Percentiles rank a stretch among this genome's conserved stretches.
These are phyloP conservation scores for Magnusiomyces paraingens DNA, from an alignment of 1,139 yeast species.

Conservation along the genomic window DNA sequence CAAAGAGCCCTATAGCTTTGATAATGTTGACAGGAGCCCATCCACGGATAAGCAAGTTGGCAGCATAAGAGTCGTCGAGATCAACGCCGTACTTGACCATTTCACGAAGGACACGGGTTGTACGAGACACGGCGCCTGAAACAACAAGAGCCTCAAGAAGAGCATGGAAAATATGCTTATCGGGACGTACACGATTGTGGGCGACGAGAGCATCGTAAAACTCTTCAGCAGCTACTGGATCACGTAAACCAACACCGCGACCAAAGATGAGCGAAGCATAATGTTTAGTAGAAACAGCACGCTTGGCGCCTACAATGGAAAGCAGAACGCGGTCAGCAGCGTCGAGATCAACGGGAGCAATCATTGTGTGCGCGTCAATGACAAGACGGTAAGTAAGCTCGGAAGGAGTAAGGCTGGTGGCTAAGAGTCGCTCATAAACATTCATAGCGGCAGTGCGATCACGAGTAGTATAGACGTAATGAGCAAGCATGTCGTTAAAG, in stretches of 20 bases:
- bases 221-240: slow-evolving; percentile 32
- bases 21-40: slow-evolving; percentile 33
- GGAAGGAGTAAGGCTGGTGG: slow-evolving; percentile 27
- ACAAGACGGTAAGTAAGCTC: slow-evolving; percentile 37
- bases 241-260: slow-evolving; percentile 34
- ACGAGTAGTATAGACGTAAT: slow-evolving; percentile 32
- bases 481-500: slow-evolving; percentile 37
- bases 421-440: slow-evolving; percentile 23
- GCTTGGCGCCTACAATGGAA: slow-evolving; percentile 28
- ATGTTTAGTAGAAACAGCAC: slow-evolving; percentile 31
- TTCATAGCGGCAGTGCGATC: slow-evolving; percentile 33
- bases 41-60: slow-evolving; percentile 34
- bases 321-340: slow-evolving; percentile 35
- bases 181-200: slow-evolving; percentile 32
- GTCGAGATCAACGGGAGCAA: slow-evolving; percentile 31
- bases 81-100: slow-evolving; percentile 34
- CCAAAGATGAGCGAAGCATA: slow-evolving; percentile 37
- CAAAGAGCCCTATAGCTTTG: slow-evolving; percentile 32
- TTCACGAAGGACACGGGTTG: slow-evolving; percentile 31
- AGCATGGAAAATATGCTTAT: slow-evolving; percentile 36
- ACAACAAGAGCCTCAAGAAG: slow-evolving; percentile 36
- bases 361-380: slow-evolving; percentile 35
- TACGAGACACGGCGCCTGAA: slow-evolving; percentile 29
- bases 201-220: slow-evolving; percentile 31
- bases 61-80: slow-evolving; percentile 34